Evolutionary conservation across 306 rosid genomes (phyloP), one percentile per base, ranked within the genome.

Genomic region (Rubus parviflorus): DNA sequence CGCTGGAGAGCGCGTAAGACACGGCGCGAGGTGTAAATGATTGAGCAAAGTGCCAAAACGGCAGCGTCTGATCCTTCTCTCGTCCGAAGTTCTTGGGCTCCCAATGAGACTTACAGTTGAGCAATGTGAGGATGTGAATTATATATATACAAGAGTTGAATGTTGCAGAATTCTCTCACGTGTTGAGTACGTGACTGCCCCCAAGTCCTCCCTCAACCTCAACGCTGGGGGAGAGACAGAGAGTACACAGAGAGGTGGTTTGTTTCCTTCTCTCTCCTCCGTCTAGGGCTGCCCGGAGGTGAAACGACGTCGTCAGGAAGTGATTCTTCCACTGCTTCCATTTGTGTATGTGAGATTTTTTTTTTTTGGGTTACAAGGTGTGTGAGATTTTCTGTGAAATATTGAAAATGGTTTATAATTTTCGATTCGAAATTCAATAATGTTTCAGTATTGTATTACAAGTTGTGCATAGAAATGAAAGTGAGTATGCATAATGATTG

Each of bases 291-390:
- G 56, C 30, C 20, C 17, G 8, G 48, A 17, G 74, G 46, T 14
- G 20, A 61, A 35, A 60, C 78, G 70, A 75, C 23, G 15, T 63
- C 41, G 52, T 73, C 60, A 12, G 53, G 67, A 52, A 51, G 45
- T 53, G 56, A 52, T 76, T 76, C 74, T 38, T 57, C 19, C 49
- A 25, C 35, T 47, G 47, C 65, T 23, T 19, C 54, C 0, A 37
- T 62, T 62, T 61, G 51, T 80, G 84, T 81, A 75, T 42, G 77
- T 69, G 35, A 30, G 35, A 30, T 30, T 30, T 30, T 30, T 30
- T 25, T 30, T 30, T 30, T 30, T 1, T 1, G 35, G 35, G 35
- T 30, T 30, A 30, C 35, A 30, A 0, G 35, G 35, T 30, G 2
- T 30, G 35, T 30, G 35, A 30, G 35, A 4, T 7, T 10, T n/a